Conservation (phyloP, 73 alveolate genomes). For the Tetrahymena elliotti region DNA sequence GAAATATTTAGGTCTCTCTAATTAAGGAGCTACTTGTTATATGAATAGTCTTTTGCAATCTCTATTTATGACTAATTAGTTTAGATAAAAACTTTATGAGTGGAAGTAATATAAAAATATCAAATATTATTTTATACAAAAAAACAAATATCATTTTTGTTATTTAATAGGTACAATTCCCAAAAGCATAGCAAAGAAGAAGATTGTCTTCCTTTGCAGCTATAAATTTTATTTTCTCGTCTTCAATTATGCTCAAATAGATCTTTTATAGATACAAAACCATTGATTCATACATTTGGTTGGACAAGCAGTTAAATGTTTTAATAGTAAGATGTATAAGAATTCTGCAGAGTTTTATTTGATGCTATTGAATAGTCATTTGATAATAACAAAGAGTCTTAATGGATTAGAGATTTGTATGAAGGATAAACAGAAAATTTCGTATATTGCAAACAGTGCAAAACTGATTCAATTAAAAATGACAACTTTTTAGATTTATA, state of each 20-base stretch:
- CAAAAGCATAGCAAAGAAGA: conserved; percentile 47
- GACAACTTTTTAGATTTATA: conserved; percentile 73
- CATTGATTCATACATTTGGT: conserved; percentile 47
- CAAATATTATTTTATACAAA: neutral
- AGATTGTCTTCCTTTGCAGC: conserved; percentile 48
- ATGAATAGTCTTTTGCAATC: conserved; percentile 74
- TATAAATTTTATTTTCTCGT: conserved; percentile 56
- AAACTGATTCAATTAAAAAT: conserved; percentile 53
- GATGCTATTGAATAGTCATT: conserved; percentile 81
- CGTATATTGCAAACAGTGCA: conserved; percentile 74
- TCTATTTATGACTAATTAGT: conserved; percentile 70
- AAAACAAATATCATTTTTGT: no score
- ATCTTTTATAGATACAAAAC: conserved; percentile 42
- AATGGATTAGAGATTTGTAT: conserved; percentile 60
- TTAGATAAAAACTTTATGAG: conserved; percentile 41
- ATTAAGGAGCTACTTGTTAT: conserved; percentile 87
- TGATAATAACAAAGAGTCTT: conserved; percentile 45
- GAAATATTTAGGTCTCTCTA: conserved; percentile 82
- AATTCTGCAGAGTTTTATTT: conserved; percentile 83
- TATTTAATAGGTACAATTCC: neutral
- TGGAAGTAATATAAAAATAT: neutral
- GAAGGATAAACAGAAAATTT: conserved; percentile 63
- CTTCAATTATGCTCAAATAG: conserved; percentile 49
- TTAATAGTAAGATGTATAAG: conserved; percentile 62
- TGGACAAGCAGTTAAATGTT: conserved; percentile 39